Base-by-base conservation (phyloP, 331 rosid species). In the Telfairia occidentalis region DNA sequence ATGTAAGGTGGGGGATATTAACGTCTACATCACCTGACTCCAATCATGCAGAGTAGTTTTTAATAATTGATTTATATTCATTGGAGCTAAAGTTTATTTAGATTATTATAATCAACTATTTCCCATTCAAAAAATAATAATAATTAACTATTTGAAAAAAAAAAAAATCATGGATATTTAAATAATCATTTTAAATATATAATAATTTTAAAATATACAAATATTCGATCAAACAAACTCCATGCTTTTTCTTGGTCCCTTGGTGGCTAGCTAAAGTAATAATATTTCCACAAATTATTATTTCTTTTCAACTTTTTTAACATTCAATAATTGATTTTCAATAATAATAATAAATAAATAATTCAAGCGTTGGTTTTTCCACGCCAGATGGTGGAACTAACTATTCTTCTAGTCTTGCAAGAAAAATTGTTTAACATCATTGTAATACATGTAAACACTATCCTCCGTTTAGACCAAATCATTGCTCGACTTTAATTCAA, bases 11-110 rank as follows among this genome's bases (percentile, higher is more conserved):
- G 42, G 50, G 63, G 67, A 59, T 6, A 59, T 29, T 15, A 59
- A 32, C 21, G 42, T 29, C 42, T 30, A 30, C 30, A 15, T 59
- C 67, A 15, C 11, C 10, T 18, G 40, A 29, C 40, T 59, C 23
- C 66, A 59, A 59, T 59, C 66, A 59, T 59, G 66, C 32, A 59
- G 21, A 59, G 67, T 29, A 13, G 67, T 12, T 59, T 59, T 59
- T 15, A 59, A 59, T 32, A 59, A 28, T 29, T 59, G 11, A 59
- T 30, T 59, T 30, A 59, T 59, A 59, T 59, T 59, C 21, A 59
- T 59, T 29, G 23, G 40, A 59, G 42, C 23, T 15, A 30, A 59
- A 59, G 42, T 59, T 15, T 5, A 59, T 13, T 30, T 28, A 59
- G 37, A 59, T 13, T 7, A 18, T 15, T 15, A 59, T 23, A 30